phyloP scores from a whole-genome alignment of 805 yeast genomes.

The Yarrowia phangngaensis region DNA sequence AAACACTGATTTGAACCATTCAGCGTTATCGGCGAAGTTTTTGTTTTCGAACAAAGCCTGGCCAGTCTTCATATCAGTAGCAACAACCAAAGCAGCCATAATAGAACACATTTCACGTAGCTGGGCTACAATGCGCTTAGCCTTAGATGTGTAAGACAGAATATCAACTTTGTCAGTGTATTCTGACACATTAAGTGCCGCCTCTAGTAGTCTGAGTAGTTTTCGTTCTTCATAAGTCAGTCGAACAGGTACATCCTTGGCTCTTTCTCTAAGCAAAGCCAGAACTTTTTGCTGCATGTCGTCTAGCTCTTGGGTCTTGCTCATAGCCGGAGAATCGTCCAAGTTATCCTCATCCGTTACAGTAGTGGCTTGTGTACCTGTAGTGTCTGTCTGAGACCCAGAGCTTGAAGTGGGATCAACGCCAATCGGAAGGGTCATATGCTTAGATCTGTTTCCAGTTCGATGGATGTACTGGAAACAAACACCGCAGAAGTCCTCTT shows the following conservation, averaged over 20 bases:
- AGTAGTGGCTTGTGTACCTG: not conserved
- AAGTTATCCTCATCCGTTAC: slow-evolving; percentile 30
- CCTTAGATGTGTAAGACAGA: slow-evolving; percentile 58
- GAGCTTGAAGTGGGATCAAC: slow-evolving; percentile 13
- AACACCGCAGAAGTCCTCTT: slow-evolving; percentile 64
- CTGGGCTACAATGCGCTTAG: slow-evolving; percentile 68
- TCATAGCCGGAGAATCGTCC: slow-evolving; percentile 21
- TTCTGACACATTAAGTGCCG: slow-evolving; percentile 73
- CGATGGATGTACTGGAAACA: slow-evolving; percentile 67
- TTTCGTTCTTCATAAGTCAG: slow-evolving; percentile 66
- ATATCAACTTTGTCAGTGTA: slow-evolving; percentile 78
- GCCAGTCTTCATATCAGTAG: slow-evolving; percentile 69
- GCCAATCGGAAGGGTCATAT: slow-evolving; percentile 33
- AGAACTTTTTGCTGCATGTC: slow-evolving; percentile 30
- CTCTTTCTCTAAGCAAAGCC: slow-evolving; percentile 39
- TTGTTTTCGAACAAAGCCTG: slow-evolving; percentile 60
- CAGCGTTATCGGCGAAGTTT: slow-evolving; percentile 64
- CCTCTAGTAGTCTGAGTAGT: slow-evolving; percentile 60
- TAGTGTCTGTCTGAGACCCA: not conserved
- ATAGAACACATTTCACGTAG: slow-evolving; percentile 74
- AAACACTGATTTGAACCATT: slow-evolving; percentile 67
- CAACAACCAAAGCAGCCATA: slow-evolving; percentile 71
- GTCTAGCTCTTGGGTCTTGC: slow-evolving; percentile 29
- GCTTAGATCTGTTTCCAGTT: slow-evolving; percentile 48
- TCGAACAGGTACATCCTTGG: slow-evolving; percentile 62